A percentile compares a stretch with the other conserved stretches of the same genome.
These are phyloP conservation scores for Pluteus cervinus DNA, from an alignment of 768 basidiomycete species.

Conservation along the genomic window DNA sequence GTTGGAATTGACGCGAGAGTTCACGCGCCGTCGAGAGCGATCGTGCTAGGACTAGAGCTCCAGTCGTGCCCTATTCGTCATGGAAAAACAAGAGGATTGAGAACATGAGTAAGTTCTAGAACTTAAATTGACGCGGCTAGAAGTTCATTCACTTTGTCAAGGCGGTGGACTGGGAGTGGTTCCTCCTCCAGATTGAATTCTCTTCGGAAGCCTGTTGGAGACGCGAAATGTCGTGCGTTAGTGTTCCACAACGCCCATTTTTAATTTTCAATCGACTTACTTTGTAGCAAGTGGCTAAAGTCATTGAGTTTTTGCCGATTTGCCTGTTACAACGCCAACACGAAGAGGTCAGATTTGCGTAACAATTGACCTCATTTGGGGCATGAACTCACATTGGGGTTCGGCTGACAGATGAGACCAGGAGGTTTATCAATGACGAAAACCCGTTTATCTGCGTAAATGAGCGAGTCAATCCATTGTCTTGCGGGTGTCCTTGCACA, in stretches of 20 bases:
- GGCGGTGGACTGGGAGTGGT: constrained; percentile 55
- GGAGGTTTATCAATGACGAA: constrained; percentile 59
- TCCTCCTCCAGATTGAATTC: constrained; percentile 22
- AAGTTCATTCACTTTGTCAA: constrained; percentile 50
- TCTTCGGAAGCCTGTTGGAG: constrained; percentile 18
- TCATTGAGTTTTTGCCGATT: too few relatives aligned
- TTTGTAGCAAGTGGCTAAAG: too few relatives aligned
- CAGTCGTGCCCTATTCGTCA: constrained; percentile 62
- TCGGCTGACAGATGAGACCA: constrained; percentile 47
- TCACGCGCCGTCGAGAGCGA: constrained; percentile 34
- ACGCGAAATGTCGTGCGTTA: constrained; percentile 1
- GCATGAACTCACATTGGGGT: constrained; percentile 15
- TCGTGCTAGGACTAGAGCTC: constrained; percentile 51
- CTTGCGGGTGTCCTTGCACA: too few relatives aligned
- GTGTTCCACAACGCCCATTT: constrained; percentile 5
- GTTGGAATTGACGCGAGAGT: constrained; percentile 50
- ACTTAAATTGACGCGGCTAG: background rate
- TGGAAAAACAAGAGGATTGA: too few relatives aligned
- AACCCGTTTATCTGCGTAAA: constrained; percentile 51
- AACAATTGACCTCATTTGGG: too few relatives aligned
- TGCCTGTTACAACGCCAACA: too few relatives aligned
- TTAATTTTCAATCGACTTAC: constrained; percentile 2
- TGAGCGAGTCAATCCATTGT: constrained; percentile 12
- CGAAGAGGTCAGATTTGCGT: too few relatives aligned
- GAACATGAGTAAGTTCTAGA: background rate